A percentile compares a stretch with the other conserved stretches of the same genome.
phyloP scores from a whole-genome alignment of 2,329 filamentous ascomycete species.

The Pyrenochaeta sp. region DNA sequence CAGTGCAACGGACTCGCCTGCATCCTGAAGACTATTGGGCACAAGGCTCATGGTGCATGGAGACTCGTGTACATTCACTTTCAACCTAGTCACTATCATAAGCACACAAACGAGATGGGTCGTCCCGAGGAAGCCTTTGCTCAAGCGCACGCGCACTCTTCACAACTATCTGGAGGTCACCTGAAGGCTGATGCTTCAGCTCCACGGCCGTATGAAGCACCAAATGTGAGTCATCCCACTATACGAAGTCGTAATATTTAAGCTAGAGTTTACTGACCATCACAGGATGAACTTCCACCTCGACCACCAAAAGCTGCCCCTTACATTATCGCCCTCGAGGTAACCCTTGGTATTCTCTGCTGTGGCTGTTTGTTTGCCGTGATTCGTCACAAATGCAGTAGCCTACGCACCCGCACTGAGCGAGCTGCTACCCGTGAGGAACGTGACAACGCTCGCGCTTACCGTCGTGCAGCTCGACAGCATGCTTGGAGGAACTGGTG shows the following conservation, averaged over 20 bases:
- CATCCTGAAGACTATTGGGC: conserved; percentile 49
- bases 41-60: conserved; percentile 46
- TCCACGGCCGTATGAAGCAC: conserved; percentile 21
- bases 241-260: too few relatives aligned
- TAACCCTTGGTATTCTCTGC: conserved; percentile 55
- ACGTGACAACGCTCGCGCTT: conserved; percentile 59
- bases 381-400: conserved; percentile 58
- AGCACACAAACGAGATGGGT: conserved; percentile 30
- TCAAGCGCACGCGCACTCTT: conserved; percentile 19
- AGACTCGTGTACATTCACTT: conserved; percentile 39
- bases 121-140: conserved; percentile 30
- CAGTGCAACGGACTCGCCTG: conserved; percentile 55
- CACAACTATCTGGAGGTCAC: conserved; percentile 24
- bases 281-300: conserved; percentile 25
- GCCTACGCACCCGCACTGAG: conserved; percentile 59
- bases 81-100: conserved; percentile 28
- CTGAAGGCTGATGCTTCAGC: conserved; percentile 15
- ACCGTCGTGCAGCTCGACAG: conserved; percentile 61
- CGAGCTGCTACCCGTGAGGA: conserved; percentile 63
- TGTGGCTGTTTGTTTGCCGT: conserved; percentile 54
- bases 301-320: conserved; percentile 32
- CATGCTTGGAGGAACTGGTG: conserved; percentile 61
- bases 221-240: conserved; percentile 10
- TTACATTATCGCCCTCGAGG: conserved; percentile 51
- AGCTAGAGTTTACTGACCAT: background rate